Evolutionary conservation across 2,329 filamentous ascomycete genomes (phyloP).

Genomic region (Clarireedia hainanense): DNA sequence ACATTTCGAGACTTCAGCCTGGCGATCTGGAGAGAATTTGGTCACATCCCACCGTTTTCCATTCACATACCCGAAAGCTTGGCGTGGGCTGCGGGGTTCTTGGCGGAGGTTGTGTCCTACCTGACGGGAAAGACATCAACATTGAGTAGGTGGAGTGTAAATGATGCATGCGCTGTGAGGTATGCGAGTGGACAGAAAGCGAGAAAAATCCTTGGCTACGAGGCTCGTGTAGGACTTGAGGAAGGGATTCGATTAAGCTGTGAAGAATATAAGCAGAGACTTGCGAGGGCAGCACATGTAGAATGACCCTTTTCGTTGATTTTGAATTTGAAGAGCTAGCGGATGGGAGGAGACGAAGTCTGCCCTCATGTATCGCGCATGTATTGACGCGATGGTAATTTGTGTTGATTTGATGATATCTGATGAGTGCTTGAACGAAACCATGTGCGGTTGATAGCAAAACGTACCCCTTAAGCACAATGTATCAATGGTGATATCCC

Average conservation of each 20-base stretch:
- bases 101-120: background rate
- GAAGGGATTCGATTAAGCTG: slow-evolving; percentile 5
- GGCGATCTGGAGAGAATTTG: slow-evolving; percentile 3
- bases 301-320: background rate
- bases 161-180: slow-evolving; percentile 4
- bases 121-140: background rate
- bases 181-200: slow-evolving; percentile 2
- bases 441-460: too few relatives aligned
- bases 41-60: background rate
- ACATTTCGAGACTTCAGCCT: background rate
- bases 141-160: background rate
- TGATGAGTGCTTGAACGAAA: too few relatives aligned
- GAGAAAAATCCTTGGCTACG: background rate
- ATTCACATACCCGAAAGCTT: background rate
- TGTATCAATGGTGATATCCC: too few relatives aligned
- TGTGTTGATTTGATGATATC: too few relatives aligned
- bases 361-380: too few relatives aligned
- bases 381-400: too few relatives aligned
- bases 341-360: too few relatives aligned
- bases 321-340: too few relatives aligned
- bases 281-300: background rate
- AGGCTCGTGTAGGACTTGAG: background rate
- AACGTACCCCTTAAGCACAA: too few relatives aligned
- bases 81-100: background rate
- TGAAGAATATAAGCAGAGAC: background rate